A percentile compares a stretch with the other conserved stretches of the same genome.
Conservation (phyloP, 2,329 filamentous ascomycete genomes). For the Pseudocercospora macadamiae region DNA sequence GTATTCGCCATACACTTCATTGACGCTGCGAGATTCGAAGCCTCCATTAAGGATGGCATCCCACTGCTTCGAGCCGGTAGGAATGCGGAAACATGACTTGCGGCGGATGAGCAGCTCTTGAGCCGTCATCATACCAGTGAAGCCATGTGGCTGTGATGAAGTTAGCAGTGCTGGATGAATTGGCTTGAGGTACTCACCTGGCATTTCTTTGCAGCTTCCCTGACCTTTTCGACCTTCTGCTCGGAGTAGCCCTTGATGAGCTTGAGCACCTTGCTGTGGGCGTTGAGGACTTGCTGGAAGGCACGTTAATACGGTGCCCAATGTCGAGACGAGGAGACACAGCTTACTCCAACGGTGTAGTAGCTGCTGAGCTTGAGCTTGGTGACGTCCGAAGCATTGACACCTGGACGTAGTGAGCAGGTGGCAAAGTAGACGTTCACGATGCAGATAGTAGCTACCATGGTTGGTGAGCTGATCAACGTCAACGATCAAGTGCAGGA, state of each 20-base stretch:
- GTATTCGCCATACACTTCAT: constrained; percentile 65
- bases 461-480: constrained; percentile 69
- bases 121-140: constrained; percentile 64
- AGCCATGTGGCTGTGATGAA: constrained; percentile 55
- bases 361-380: constrained; percentile 67
- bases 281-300: constrained; percentile 60
- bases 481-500: constrained; percentile 62
- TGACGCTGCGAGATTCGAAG: constrained; percentile 72
- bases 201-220: constrained; percentile 66
- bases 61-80: constrained; percentile 71
- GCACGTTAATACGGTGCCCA: not conserved
- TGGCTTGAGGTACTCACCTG: constrained; percentile 46
- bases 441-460: constrained; percentile 45
- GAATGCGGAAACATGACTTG: constrained; percentile 66
- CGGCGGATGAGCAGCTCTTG: constrained; percentile 66
- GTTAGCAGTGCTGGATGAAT: constrained; percentile 13
- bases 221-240: constrained; percentile 71
- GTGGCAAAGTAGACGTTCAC: not conserved
- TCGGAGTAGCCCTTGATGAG: constrained; percentile 73
- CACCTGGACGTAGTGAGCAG: constrained; percentile 46
- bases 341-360: constrained; percentile 63
- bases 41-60: constrained; percentile 65
- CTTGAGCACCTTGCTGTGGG: constrained; percentile 62
- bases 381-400: constrained; percentile 66
- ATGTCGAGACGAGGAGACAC: not conserved